Base-by-base conservation (phyloP, 208 protist species). In the Trypanosoma conorhini region DNA sequence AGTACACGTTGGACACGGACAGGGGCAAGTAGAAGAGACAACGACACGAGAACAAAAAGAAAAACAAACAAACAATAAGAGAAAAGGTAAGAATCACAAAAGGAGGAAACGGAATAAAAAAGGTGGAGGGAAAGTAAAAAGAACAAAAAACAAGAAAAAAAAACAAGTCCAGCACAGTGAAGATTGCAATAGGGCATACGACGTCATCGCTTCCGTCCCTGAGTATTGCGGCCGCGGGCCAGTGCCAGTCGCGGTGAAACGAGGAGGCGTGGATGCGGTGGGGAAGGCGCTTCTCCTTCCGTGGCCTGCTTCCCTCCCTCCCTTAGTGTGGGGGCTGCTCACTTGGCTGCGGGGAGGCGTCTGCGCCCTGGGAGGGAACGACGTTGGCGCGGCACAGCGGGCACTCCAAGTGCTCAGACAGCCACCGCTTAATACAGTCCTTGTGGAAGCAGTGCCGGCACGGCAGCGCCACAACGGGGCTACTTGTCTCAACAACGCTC, bases 401-500 rank as follows among this genome's bases (percentile, higher is more conserved):
- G 59, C 81, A 86, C 1, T 30, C 64, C 33, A 42, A 38, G 62
- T 74, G 48, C 52, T 70, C 35, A 9, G 46, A 42, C 22, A 87
- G 57, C 81, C 81, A 87, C 50, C 63, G 70, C 61, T 59, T 65
- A 19, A 87, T 71, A 46, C 81, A 87, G 21, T 64, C 22, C 5
- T 30, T 24, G 56, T 87, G 81, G 35, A 72, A 83, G 35, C 65
- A 80, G 66, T 87, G 81, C 1, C 70, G 50, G 46, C 81, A 87
- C 24, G 70, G 67, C 24, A 83, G 46, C 71, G 73, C 67, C 31
- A 83, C 74, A 0, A 87, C 74, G 0, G 51, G 62, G 12, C 33
- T 46, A 2, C 26, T 35, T 17, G 28, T 19, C 4, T 19, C 60
- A 5, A 56, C 19, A 17, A 74, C 12, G 10, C 51, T 28, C 4